A percentile compares a stretch with the other conserved stretches of the same genome.
These are phyloP conservation scores for Ganoderma resinaceum DNA, from an alignment of 1,284 basidiomycete genomes.

Conservation along the genomic window DNA sequence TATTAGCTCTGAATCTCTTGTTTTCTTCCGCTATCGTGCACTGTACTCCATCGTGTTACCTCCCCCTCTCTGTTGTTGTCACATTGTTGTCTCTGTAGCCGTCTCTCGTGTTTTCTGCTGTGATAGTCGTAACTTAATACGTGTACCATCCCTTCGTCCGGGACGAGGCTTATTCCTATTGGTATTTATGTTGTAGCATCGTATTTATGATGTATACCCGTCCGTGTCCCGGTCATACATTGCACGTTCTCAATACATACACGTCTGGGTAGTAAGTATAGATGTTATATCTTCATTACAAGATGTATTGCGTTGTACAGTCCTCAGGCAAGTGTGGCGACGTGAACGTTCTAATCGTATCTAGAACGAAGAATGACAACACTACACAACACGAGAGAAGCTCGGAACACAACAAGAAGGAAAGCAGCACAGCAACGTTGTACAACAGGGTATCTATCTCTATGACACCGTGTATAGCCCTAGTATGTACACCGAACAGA, in stretches of 20 bases:
- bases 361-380: not conserved
- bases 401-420: not conserved
- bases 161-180: not conserved
- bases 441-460: conserved; percentile 5
- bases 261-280: no score
- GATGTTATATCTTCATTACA: no score
- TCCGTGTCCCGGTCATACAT: no score
- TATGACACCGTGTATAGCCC: conserved; percentile 1
- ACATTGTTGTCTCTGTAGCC: not conserved
- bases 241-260: no score
- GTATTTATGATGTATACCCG: not conserved
- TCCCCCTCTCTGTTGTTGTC: not conserved
- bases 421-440: not conserved
- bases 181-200: not conserved
- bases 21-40: not conserved
- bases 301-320: no score
- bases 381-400: not conserved
- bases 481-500: not conserved
- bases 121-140: not conserved
- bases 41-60: not conserved
- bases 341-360: not conserved
- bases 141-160: not conserved
- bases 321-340: not conserved
- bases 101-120: not conserved
- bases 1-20: not conserved